Base-by-base conservation (phyloP, 768 basidiomycete species). In the Lactarius vividus region DNA sequence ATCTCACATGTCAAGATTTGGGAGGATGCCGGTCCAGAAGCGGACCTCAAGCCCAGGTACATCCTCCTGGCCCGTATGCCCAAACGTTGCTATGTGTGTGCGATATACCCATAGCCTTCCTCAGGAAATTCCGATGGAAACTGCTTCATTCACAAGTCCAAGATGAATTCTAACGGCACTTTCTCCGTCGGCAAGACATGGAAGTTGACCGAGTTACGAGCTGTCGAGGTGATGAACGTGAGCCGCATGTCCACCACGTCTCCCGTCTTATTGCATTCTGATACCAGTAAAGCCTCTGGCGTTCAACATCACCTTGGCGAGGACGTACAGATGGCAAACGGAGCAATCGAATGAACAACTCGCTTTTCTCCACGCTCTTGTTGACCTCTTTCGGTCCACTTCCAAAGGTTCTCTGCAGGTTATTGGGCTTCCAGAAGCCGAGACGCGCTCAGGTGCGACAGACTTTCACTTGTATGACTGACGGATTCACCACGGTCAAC, bases 121-220 rank as follows among this genome's bases (percentile, higher is more conserved):
- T 73, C 72, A 91, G 89, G 87, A 79, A 80, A 87, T 4, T 78
- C 74, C 66, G 84, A 84, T 69, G 85, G 87, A 29, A 77, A 80
- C 56, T 88, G 88, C 1, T 86, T 88, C 75, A 84, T 99, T 23
- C 96, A 99, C 84, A 99, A 99, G 78, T 94, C 96, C 1, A 98
- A 98, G 78, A 79, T 93, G 69, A 98, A 99, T 74, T 88, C 89
- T 52, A 98, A 98, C 73, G 89, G 92, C 39, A 85, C 93, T 0
- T 98, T 96, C 77, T 97, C 94, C 9, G 93, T 98, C 57, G 97
- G 97, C 7, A 99, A 99, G 80, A 94, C 96, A 1, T 99, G 97
- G 97, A 83, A 80, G 66, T 77, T 98, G 57, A 75, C 85, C 49
- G 96, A 98, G 76, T 81, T 98, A 71, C 84, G 91, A 68, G 86